Conservation (phyloP, 83 land plant species). For the Larix sibirica region DNA sequence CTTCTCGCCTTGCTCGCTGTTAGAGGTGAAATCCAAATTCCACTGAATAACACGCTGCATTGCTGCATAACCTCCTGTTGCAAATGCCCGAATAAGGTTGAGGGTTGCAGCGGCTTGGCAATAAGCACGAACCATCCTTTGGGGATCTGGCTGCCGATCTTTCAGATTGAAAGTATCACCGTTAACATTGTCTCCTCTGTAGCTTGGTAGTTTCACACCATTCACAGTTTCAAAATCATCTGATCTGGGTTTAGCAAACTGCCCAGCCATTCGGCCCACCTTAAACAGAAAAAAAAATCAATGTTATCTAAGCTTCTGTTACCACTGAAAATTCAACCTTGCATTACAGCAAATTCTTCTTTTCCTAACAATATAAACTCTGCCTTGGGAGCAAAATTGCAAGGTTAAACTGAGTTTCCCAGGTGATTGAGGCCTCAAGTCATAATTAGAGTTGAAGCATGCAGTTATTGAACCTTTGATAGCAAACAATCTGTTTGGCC, state of each 20-base stretch:
- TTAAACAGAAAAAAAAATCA: background rate
- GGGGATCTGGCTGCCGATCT: slow-evolving; percentile 48
- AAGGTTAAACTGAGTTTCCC: too few species aligned
- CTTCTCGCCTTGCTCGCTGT: slow-evolving; percentile 65
- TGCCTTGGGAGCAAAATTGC: too few species aligned
- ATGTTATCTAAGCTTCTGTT: too few species aligned
- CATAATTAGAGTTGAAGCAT: too few species aligned
- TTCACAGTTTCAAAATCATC: slow-evolving; percentile 31
- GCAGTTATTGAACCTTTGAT: too few species aligned
- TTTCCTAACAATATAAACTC: too few species aligned
- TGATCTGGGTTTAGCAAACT: slow-evolving; percentile 64
- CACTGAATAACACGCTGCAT: slow-evolving; percentile 69
- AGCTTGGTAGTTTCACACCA: slow-evolving; percentile 51
- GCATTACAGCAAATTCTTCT: too few species aligned
- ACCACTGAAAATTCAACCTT: too few species aligned
- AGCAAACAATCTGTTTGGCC: too few species aligned
- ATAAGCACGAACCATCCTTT: slow-evolving; percentile 58
- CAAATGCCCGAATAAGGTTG: slow-evolving; percentile 54
- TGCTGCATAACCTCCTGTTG: slow-evolving; percentile 74
- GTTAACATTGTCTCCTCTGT: slow-evolving; percentile 60
- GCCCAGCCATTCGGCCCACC: slow-evolving; percentile 68
- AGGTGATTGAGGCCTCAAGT: too few species aligned
- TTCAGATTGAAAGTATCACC: slow-evolving; percentile 48
- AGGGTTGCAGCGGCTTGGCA: slow-evolving; percentile 56
- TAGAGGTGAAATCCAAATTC: slow-evolving; percentile 55